A percentile compares a stretch with the other conserved stretches of the same genome.
phyloP scores from a whole-genome alignment of 2,329 filamentous ascomycete species.

The Setomelanomma holmii region DNA sequence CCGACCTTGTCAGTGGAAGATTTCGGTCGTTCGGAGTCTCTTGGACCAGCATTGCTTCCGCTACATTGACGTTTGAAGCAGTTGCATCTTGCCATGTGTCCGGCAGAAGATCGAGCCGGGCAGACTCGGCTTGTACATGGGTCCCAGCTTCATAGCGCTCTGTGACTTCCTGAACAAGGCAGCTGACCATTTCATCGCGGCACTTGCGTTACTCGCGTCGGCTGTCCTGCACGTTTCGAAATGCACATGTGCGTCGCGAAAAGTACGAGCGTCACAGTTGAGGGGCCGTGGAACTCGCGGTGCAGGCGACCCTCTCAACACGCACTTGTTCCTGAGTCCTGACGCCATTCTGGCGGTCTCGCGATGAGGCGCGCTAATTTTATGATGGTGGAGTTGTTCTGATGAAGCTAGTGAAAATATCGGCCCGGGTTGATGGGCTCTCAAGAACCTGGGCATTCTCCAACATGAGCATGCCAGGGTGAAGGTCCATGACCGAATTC shows the following conservation, averaged over 20 bases:
- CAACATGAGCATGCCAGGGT: too few relatives aligned
- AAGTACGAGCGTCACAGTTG: slow-evolving; percentile 8
- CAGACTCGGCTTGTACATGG: slow-evolving; percentile 26
- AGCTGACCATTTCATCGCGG: slow-evolving; percentile 25
- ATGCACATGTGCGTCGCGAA: slow-evolving; percentile 9
- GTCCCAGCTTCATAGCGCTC: slow-evolving; percentile 11
- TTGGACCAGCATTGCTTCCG: slow-evolving; percentile 1
- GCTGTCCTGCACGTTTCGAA: slow-evolving; percentile 19
- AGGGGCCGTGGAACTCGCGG: slow-evolving; percentile 1
- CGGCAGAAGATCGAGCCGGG: slow-evolving; percentile 21
- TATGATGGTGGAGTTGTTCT: slow-evolving; percentile 8
- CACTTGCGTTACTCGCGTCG: slow-evolving; percentile 15
- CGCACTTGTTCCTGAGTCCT: slow-evolving; percentile 30
- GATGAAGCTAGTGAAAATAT: slow-evolving; percentile 9
- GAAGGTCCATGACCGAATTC: too few relatives aligned
- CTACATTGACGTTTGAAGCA: slow-evolving; percentile 19
- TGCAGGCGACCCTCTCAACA: slow-evolving; percentile 9
- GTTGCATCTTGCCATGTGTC: slow-evolving; percentile 27
- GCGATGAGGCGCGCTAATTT: slow-evolving; percentile 25
- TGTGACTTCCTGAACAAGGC: slow-evolving; percentile 12
- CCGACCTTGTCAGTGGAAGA: slow-evolving; percentile 5
- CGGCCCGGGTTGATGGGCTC: slow-evolving; percentile 18
- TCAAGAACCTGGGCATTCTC: too few relatives aligned
- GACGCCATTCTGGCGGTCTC: slow-evolving; percentile 32
- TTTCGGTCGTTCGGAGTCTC: slow-evolving; percentile 16